Percentiles rank a stretch among this genome's conserved stretches.
Evolutionary conservation across 2,329 filamentous ascomycete species (phyloP).

Genomic region (Epichloe glyceriae): DNA sequence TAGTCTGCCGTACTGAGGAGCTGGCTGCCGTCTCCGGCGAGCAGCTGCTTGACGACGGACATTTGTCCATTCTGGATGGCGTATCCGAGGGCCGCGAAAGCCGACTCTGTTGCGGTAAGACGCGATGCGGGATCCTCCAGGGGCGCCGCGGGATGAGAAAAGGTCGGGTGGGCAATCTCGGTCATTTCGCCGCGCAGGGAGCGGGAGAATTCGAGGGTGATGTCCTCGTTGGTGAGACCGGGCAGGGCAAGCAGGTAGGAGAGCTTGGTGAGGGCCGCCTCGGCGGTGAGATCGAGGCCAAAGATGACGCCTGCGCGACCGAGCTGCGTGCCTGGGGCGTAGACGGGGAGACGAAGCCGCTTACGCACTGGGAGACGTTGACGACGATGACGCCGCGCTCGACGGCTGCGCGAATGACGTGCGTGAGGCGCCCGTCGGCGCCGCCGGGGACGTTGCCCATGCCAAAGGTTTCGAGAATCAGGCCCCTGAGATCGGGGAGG

Average conservation of each 20-base stretch:
- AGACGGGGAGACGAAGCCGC: slow-evolving; percentile 64
- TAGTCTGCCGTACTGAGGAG: slow-evolving; percentile 68
- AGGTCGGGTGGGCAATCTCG: slow-evolving; percentile 57
- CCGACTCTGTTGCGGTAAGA: slow-evolving; percentile 40
- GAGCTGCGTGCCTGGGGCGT: slow-evolving; percentile 63
- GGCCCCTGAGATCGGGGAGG: slow-evolving; percentile 61
- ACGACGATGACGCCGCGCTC: slow-evolving; percentile 73
- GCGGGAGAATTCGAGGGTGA: slow-evolving; percentile 57
- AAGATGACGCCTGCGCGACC: slow-evolving; percentile 79
- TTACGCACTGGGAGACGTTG: slow-evolving; percentile 81
- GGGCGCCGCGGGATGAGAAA: slow-evolving; percentile 56
- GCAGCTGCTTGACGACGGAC: slow-evolving; percentile 49
- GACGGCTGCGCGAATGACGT: slow-evolving; percentile 65
- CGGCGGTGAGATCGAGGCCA: slow-evolving; percentile 77
- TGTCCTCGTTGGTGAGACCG: slow-evolving; percentile 48
- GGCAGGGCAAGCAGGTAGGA: slow-evolving; percentile 68
- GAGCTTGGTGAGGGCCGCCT: slow-evolving; percentile 83
- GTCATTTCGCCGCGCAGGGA: slow-evolving; percentile 80
- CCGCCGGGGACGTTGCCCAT: slow-evolving; percentile 84
- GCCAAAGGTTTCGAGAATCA: slow-evolving; percentile 85
- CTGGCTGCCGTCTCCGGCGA: slow-evolving; percentile 50
- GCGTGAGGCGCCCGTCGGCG: slow-evolving; percentile 64
- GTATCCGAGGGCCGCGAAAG: slow-evolving; percentile 68
- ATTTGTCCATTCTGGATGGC: slow-evolving; percentile 63
- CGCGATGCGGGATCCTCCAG: slow-evolving; percentile 28